Percentiles rank a stretch among this genome's conserved stretches.
phyloP scores from a whole-genome alignment of 352 stramenopile species.

The Pythium periplocum region DNA sequence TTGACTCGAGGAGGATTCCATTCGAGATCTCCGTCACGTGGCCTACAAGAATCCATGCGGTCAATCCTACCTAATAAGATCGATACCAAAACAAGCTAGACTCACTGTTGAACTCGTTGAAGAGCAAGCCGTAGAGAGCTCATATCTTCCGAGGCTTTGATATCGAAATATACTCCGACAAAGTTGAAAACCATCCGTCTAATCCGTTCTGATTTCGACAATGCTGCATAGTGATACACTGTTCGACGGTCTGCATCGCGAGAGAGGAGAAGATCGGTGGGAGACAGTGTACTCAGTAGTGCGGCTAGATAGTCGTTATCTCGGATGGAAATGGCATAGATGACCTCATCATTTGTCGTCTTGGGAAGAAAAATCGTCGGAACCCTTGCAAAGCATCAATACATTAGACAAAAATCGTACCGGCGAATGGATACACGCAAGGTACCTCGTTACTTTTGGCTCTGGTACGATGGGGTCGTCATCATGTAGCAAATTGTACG shows the following conservation, averaged over 20 bases:
- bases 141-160: too few relatives aligned
- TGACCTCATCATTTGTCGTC: conserved; percentile 31
- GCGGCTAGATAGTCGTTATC: conserved; percentile 21
- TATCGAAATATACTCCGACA: conserved; percentile 22
- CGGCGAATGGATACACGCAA: too few relatives aligned
- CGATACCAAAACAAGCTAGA: too few relatives aligned
- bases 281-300: conserved; percentile 18
- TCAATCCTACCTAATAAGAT: too few relatives aligned
- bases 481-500: too few relatives aligned
- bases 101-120: too few relatives aligned
- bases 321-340: conserved; percentile 27
- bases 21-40: neutral
- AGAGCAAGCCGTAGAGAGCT: too few relatives aligned
- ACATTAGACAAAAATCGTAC: too few relatives aligned
- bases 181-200: conserved; percentile 28
- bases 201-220: conserved; percentile 16
- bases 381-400: too few relatives aligned
- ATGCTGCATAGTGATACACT: conserved; percentile 46
- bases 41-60: too few relatives aligned
- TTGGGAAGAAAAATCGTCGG: conserved; percentile 29
- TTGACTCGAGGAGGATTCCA: conserved; percentile 45
- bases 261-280: conserved; percentile 25
- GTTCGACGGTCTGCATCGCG: conserved; percentile 23
- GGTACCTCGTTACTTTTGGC: too few relatives aligned
- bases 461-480: too few relatives aligned